Evolutionary conservation across 352 stramenopile species (phyloP).

Genomic region (Aphanomyces invadans): DNA sequence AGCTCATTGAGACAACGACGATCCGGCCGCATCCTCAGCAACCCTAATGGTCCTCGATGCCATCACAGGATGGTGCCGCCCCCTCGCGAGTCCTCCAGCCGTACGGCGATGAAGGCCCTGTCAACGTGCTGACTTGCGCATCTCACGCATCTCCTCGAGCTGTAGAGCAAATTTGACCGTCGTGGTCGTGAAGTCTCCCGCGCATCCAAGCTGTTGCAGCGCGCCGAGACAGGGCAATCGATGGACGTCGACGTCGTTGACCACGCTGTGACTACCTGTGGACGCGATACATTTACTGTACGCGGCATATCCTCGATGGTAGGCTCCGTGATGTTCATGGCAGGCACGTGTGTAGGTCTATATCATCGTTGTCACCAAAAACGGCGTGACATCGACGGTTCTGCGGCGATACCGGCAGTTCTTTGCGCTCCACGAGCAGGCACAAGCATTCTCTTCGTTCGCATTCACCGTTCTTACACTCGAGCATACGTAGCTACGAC

Average conservation of each 20-base stretch:
- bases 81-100: neutral
- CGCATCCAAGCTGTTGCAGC: neutral
- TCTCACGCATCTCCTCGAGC: neutral
- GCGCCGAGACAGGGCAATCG: neutral
- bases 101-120: no score
- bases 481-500: neutral
- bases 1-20: no score
- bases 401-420: conserved; percentile 5
- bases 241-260: neutral
- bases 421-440: conserved; percentile 2
- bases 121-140: neutral
- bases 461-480: no score
- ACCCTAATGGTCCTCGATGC: neutral
- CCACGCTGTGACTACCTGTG: neutral
- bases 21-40: neutral
- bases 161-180: neutral
- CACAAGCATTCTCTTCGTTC: neutral
- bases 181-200: neutral
- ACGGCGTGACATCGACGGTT: neutral
- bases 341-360: neutral
- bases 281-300: conserved; percentile 1
- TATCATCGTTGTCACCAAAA: conserved; percentile 3
- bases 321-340: neutral
- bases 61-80: neutral
- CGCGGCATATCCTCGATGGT: neutral